Evolutionary conservation across 139 green algal genomes (phyloP), one percentile per base, ranked within the genome.

Genomic region (Chlamydomonas sp.): DNA sequence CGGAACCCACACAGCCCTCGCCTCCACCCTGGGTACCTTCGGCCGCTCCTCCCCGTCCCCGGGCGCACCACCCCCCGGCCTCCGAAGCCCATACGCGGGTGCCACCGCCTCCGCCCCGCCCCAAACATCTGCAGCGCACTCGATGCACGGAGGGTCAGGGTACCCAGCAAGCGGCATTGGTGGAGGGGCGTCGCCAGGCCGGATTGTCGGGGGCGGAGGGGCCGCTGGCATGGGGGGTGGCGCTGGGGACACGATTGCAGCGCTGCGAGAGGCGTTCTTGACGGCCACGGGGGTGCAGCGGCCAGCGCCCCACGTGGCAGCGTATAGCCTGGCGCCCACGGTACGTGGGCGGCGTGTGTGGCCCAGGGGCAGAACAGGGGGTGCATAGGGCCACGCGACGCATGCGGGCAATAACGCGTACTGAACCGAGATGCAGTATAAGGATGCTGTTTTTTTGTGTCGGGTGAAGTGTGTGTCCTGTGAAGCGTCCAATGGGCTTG

Each of bases 201-300:
- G 80, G 63, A 12, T 3, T 58, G 82, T 63, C 57, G 57, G 58
- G 12, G 75, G 63, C 20, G 66, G 64, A 63, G 75, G 63, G 20
- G 59, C 17, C 20, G 16, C 4, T 4, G 63, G 63, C 73, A 62
- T 8, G 66, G 12, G 10, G 10, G 12, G 73, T 4, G 14, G 31
- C 63, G 14, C 20, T 1, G 63, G 63, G 7, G 57, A 8, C 14
- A 71, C 31, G 5, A 31, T 77, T 1, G 63, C 64, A 4, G 67
- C 84, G 18, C 57, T 88, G 75, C 84, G 84, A 31, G 75, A 88
- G 84, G 76, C 84, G 7, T 88, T 88, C 75, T 16, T 88, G 63
- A 14, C 74, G 49, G 84, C 84, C 2, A 88, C 84, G 17, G 75
- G 7, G 74, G 75, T 75, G 16, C 84, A 88, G 63, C 84, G 84